These are phyloP conservation scores for Metarhizium humberi DNA, from an alignment of 2,329 filamentous ascomycete species.

Conservation along the genomic window DNA sequence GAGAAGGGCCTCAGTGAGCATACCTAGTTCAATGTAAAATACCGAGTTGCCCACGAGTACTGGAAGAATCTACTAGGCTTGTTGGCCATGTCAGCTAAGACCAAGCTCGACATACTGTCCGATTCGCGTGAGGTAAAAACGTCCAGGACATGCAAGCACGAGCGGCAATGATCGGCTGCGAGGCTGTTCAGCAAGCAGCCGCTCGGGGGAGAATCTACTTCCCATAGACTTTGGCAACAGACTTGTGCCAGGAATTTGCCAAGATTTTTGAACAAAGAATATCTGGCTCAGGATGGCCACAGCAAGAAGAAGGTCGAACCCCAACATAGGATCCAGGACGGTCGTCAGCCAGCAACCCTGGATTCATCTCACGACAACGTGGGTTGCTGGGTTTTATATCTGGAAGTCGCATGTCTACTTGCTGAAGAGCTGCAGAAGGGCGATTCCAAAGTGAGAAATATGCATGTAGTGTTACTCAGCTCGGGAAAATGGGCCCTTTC, in stretches of 20 bases:
- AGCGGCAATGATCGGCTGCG: no score
- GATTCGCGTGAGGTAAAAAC: no score
- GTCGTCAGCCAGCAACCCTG: background rate
- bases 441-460: conserved; percentile 28
- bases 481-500: conserved; percentile 47
- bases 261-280: background rate
- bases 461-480: conserved; percentile 41
- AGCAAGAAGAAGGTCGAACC: background rate
- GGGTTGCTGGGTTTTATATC: conserved; percentile 42
- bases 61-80: conserved; percentile 46
- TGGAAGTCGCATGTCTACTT: conserved; percentile 45
- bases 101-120: no score
- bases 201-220: conserved; percentile 31
- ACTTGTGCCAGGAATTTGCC: conserved; percentile 17
- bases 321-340: background rate
- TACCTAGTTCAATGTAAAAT: conserved; percentile 29
- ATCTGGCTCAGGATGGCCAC: background rate
- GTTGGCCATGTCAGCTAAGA: no score
- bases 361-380: conserved; percentile 30
- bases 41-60: conserved; percentile 48
- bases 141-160: no score
- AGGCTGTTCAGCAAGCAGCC: no score
- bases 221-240: conserved; percentile 39
- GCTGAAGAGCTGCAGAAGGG: conserved; percentile 44
- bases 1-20: conserved; percentile 25